Evolutionary conservation across 2,329 filamentous ascomycete genomes (phyloP), one percentile per base, ranked within the genome.

Genomic region (Epichloe uncinata): DNA sequence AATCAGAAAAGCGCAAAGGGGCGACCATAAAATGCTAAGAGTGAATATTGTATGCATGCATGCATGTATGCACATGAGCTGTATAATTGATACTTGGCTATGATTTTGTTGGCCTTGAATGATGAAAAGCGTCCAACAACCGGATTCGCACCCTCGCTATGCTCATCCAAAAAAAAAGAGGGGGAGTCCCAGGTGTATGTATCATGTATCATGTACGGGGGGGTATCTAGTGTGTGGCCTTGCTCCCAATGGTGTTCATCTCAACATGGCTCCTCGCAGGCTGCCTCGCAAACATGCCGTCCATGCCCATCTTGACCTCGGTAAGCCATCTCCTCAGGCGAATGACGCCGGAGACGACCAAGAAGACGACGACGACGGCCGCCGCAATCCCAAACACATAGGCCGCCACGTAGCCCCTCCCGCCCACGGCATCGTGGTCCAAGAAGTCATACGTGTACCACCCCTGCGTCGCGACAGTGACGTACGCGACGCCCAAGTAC

Each of bases 401-500:
- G 2, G 70, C 84, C 1, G 79, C 77, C 3, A 89, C 79, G 6
- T 72, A 57, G 38, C 61, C 66, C 30, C 61, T 57, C 16, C 66
- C 67, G 0, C 72, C 75, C 30, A 72, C 62, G 15, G 74, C 73
- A 46, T 75, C 65, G 1, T 80, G 73, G 62, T 95, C 74, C n/a
- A 95, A 75, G 67, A 95, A 95, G 51, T 60, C 63, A 68, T 95
- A 95, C 0, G 84, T 75, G 64, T 90, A 94, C 62, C 84, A 87
- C 3, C 78, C 63, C 63, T 88, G 73, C 0, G 81, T 82, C 4
- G 78, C 78, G 53, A 77, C 66, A 0, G 85, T 90, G 20, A 93
- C 57, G 64, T 87, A 94, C 1, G 86, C 87, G 15, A 94, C 68
- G 0, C 70, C 77, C 11, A 90, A 73, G 63, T 94, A 95, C 4